A percentile compares a stretch with the other conserved stretches of the same genome.
Evolutionary conservation across 2,329 filamentous ascomycete genomes (phyloP).

Genomic region (Calonectria pauciramosa): DNA sequence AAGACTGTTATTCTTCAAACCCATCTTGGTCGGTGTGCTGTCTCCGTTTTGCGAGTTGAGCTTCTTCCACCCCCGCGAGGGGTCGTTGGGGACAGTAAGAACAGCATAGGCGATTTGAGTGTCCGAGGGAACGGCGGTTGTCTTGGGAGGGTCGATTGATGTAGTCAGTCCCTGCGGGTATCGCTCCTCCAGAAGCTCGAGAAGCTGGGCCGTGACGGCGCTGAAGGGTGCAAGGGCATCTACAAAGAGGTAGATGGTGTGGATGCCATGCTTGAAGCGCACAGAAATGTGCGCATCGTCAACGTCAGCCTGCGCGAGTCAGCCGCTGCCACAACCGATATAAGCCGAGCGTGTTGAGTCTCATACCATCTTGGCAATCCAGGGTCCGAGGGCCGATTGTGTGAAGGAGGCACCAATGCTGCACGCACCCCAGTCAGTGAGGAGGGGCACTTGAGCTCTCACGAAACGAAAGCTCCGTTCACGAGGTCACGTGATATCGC

Average conservation of each 20-base stretch:
- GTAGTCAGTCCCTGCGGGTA: conserved; percentile 67
- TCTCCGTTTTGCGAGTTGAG: conserved; percentile 54
- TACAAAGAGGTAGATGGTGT: conserved; percentile 78
- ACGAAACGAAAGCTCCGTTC: conserved; percentile 15
- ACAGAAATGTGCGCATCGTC: conserved; percentile 72
- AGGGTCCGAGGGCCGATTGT: neutral
- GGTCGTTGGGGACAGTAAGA: conserved; percentile 60
- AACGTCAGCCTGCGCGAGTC: conserved; percentile 41
- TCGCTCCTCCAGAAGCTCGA: conserved; percentile 69
- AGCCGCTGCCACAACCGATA: neutral
- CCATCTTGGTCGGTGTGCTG: conserved; percentile 57
- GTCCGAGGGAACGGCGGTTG: conserved; percentile 57
- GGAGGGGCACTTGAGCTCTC: conserved; percentile 11
- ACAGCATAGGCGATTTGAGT: conserved; percentile 62
- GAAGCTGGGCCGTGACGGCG: conserved; percentile 69
- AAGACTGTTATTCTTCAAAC: conserved; percentile 61
- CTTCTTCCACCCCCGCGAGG: conserved; percentile 63
- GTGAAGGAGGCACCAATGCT: neutral
- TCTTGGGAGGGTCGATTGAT: conserved; percentile 48
- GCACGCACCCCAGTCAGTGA: conserved; percentile 8
- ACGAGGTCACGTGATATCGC: conserved; percentile 49
- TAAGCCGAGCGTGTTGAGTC: neutral
- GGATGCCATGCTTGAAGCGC: conserved; percentile 79
- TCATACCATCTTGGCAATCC: conserved; percentile 29
- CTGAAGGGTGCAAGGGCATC: conserved; percentile 70